Conservation (phyloP, 257 asterid species). For the Datura wrightii region DNA sequence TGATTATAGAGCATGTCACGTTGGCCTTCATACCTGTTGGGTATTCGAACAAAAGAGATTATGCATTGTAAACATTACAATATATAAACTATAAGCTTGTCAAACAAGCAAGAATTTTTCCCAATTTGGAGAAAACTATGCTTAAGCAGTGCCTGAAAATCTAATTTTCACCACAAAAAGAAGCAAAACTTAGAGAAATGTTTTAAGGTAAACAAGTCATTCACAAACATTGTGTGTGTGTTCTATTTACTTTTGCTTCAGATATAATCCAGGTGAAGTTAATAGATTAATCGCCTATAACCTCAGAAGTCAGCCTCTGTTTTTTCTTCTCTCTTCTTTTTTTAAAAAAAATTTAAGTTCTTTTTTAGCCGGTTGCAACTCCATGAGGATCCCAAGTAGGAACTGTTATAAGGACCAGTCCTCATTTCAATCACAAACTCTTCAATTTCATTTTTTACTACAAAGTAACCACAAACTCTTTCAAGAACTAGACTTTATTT, state of each 20-base stretch:
- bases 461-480: not conserved
- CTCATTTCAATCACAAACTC: not conserved
- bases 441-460: not conserved
- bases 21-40: constrained; percentile 92
- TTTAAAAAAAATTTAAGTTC: not conserved
- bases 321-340: not conserved
- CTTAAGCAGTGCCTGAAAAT: not conserved
- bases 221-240: not conserved
- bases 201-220: not conserved
- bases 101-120: not conserved
- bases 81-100: not conserved
- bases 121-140: not conserved
- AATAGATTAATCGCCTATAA: not conserved
- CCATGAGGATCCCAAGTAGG: not conserved
- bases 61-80: constrained; percentile 6
- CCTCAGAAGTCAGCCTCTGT: not conserved
- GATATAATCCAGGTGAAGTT: not conserved
- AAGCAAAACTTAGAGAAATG: not conserved
- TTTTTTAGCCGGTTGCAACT: not conserved
- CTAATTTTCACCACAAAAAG: not conserved
- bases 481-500: not conserved
- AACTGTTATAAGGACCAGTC: not conserved
- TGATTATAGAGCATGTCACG: constrained; percentile 96
- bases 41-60: constrained; percentile 26
- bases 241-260: constrained; percentile 18